Evolutionary conservation across 208 protist genomes (phyloP).

Genomic region (Tritrichomonas foetus): DNA sequence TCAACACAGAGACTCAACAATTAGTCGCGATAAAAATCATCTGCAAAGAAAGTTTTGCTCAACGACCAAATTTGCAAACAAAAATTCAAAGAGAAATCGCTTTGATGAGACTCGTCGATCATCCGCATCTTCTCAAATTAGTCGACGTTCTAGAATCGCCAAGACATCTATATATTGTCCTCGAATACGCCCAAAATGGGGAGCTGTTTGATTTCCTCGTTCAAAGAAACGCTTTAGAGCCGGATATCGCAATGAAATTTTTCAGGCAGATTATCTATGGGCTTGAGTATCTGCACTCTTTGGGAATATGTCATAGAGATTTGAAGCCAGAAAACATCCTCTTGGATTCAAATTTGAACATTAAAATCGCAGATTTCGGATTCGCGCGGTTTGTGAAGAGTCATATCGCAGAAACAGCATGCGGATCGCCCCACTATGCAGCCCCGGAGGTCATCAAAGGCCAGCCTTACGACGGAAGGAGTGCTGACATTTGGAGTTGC

Average conservation of each 20-base stretch:
- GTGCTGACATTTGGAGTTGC: slow-evolving; percentile 40
- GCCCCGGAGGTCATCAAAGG: slow-evolving; percentile 35
- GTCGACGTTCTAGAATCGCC: neutral
- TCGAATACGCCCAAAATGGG: neutral
- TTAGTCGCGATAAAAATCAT: neutral
- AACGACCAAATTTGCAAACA: neutral
- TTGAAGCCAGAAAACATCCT: slow-evolving; percentile 47
- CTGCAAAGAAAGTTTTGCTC: neutral
- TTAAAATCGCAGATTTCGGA: slow-evolving; percentile 38
- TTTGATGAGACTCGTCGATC: neutral
- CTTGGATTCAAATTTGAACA: neutral
- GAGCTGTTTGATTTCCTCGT: neutral
- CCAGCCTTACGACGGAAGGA: neutral
- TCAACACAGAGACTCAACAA: neutral
- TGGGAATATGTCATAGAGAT: slow-evolving; percentile 43
- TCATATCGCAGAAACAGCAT: slow-evolving; percentile 13
- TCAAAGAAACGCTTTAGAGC: neutral
- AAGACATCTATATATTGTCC: slow-evolving; percentile 3
- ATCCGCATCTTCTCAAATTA: neutral
- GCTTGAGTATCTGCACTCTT: slow-evolving; percentile 39
- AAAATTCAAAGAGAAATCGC: neutral
- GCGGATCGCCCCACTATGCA: slow-evolving; percentile 37
- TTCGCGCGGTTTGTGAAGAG: neutral
- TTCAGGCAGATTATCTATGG: slow-evolving; percentile 43
- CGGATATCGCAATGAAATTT: neutral